Evolutionary conservation across 208 protist genomes (phyloP), one percentile per base, ranked within the genome.

Genomic region (Trypanosomatidae sp.): DNA sequence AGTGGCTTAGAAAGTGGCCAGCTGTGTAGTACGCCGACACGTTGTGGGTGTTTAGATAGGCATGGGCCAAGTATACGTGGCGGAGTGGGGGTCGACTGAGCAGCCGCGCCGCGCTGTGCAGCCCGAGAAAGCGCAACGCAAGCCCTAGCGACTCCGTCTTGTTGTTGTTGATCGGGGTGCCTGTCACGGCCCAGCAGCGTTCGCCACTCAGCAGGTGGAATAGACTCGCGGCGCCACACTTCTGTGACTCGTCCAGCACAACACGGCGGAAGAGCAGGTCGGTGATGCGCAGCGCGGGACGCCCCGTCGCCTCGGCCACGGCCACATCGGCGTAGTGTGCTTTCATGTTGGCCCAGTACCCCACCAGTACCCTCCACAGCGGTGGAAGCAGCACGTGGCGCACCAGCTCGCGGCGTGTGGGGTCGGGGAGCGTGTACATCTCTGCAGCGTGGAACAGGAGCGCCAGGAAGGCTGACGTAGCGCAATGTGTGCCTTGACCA

Each of bases 231-330:
- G 56, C 10, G 10, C 76, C 67, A 33, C 73, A 85, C 69, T 89
- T 89, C 66, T 91, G 87, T 62, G 72, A 82, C 72, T 91, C 87
- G 62, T 91, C 87, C 28, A 89, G 67, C 22, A 89, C 76, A 39
- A 91, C 69, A 30, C 87, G 87, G 46, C 74, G 84, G 66, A 91
- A 89, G 36, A 79, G 58, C 43, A 89, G 70, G 64, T 86, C 74
- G 15, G 74, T 58, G 15, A 90, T 65, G 22, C 71, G 65, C 33
- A 85, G 30, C 33, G 72, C 74, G 47, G 71, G 67, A 15, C 43
- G 68, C n/a, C 69, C 46, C 22, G 62, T 69, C 28, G n/a, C 36
- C 47, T 84, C 74, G 3, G 67, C 56, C 22, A 59, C 33, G 46
- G 49, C 64, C 6, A 74, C 69, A 0, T 69, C 69, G 30, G 52